Base-by-base conservation (phyloP, 805 yeast genomes). In the Candida saitoana region DNA sequence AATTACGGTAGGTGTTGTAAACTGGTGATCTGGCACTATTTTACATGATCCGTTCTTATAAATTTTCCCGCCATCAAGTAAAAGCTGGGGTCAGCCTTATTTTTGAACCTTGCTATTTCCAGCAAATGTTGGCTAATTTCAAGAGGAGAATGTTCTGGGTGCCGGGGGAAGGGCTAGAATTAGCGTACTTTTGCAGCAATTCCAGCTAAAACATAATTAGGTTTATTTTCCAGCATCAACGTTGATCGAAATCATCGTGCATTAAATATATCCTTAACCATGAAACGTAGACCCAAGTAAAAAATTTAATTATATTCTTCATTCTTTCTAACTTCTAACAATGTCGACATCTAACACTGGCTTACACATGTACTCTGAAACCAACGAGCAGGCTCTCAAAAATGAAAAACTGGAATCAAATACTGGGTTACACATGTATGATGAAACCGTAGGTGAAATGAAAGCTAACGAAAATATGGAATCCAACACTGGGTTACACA, bases 401-500 rank as follows among this genome's bases (percentile, higher is more conserved):
- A 33, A 33, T 33, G 34, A 30, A 8, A 15, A 33, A 8, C 7
- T 6, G 11, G 27, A 18, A 18, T 15, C 37, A 6, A 17, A 17
- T 12, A 34, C 37, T 18, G 37, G 37, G 16, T 19, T 34, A 9
- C 37, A 34, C 16, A 34, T 34, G 37, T 20, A 16, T 15, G 18
- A 8, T 5, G 36, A 33, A 33, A 33, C 18, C 12, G 18, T 5
- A 14, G 12, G n/a, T 8, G 6, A 34, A 9, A n/a, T 14, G 12
- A 34, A 20, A 12, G 8, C 5, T 5, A 9, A 17, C 37, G 27
- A 18, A 5, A 12, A n/a, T 12, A 19, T 11, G 7, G 14, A 34
- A 18, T 34, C 37, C 9, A 19, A 14, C 5, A 34, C 37, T 34
- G 37, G 37, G 6, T 19, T 34, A 7, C 37, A 34, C 18, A 18